A percentile compares a stretch with the other conserved stretches of the same genome.
These are phyloP conservation scores for Pestalotiopsis sp. DNA, from an alignment of 2,329 filamentous ascomycete species.

Conservation along the genomic window DNA sequence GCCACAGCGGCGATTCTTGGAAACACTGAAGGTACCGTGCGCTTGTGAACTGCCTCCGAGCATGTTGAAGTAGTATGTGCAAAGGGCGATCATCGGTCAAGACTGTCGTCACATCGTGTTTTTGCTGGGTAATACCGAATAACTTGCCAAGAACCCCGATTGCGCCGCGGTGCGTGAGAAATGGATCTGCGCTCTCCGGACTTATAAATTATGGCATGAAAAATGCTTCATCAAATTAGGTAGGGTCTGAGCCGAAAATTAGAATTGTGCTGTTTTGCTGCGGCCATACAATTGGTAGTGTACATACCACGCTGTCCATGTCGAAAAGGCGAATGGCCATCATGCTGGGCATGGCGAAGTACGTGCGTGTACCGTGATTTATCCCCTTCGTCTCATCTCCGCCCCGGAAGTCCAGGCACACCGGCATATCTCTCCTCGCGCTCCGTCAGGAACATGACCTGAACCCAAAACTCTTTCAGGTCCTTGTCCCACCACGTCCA, in stretches of 20 bases:
- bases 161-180: no score
- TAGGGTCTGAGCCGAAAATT: neutral
- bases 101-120: no score
- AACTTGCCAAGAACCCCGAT: no score
- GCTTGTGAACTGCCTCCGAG: no score
- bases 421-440: conserved; percentile 85
- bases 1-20: no score
- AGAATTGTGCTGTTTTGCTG: neutral
- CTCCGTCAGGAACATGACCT: conserved; percentile 98
- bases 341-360: neutral
- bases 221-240: neutral
- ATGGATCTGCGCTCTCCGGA: no score
- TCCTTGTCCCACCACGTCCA: conserved; percentile 97
- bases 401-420: conserved; percentile 60
- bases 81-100: no score
- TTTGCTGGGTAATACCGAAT: no score
- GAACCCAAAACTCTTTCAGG: conserved; percentile 95
- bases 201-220: no score
- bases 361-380: neutral
- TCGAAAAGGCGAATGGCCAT: neutral
- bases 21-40: no score
- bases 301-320: neutral
- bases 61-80: no score
- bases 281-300: neutral
- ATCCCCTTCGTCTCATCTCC: conserved; percentile 34